A percentile compares a stretch with the other conserved stretches of the same genome.
Evolutionary conservation across 73 alveolate species (phyloP).

Genomic region (Paramecium octaurelia): DNA sequence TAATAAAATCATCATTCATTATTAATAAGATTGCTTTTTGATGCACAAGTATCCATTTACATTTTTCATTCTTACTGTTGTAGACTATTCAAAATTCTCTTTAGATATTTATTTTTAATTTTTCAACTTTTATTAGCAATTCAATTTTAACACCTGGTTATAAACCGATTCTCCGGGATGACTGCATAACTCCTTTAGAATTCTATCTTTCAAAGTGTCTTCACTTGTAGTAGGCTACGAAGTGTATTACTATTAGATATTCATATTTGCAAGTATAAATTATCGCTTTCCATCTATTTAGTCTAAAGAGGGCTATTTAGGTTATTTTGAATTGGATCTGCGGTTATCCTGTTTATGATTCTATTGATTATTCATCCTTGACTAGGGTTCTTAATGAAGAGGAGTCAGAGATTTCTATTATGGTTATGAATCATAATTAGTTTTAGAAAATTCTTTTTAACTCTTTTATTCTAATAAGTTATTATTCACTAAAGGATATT

Average conservation of each 20-base stretch:
- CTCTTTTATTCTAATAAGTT: neutral
- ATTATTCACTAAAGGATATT: neutral
- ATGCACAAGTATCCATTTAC: neutral
- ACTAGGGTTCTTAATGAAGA: neutral
- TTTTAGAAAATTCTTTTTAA: neutral
- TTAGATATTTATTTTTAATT: neutral
- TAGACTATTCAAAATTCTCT: neutral
- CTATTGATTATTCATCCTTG: neutral
- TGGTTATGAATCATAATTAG: neutral
- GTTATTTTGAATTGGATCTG: neutral
- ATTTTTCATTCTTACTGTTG: neutral
- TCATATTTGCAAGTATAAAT: neutral
- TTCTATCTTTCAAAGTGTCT: slow-evolving; percentile 13
- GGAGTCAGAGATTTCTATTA: neutral
- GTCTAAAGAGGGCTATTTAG: neutral
- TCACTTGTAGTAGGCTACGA: neutral
- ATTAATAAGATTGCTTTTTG: neutral
- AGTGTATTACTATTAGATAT: neutral
- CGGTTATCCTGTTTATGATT: neutral
- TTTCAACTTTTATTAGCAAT: neutral
- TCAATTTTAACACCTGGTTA: slow-evolving; percentile 6
- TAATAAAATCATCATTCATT: neutral
- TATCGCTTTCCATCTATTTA: slow-evolving; percentile 40
- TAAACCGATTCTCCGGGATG: slow-evolving; percentile 52
- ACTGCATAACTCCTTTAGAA: slow-evolving; percentile 13